Percentiles rank a stretch among this genome's conserved stretches.
Conservation (phyloP, 805 yeast genomes). For the Pichia cephalocereana region DNA sequence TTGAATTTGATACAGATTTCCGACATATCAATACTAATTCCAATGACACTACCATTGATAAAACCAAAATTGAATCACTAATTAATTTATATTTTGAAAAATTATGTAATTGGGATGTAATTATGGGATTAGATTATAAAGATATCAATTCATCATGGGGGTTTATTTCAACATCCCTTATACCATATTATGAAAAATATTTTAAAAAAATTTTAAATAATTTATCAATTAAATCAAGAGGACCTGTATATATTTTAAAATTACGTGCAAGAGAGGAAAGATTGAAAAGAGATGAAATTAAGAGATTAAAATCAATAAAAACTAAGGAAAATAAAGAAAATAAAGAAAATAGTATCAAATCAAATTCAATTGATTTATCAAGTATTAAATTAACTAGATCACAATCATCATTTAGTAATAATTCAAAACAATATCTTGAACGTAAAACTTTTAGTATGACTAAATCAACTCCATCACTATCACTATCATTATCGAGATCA, state of each 20-base stretch:
- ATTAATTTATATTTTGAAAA: slow-evolving; percentile 21
- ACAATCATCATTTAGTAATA: slow-evolving; percentile 13
- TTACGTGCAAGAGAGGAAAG: slow-evolving; percentile 4
- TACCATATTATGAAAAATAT: slow-evolving; percentile 24
- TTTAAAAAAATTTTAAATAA: slow-evolving; percentile 20
- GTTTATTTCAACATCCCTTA: slow-evolving; percentile 19
- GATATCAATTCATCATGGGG: slow-evolving; percentile 21
- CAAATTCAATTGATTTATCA: slow-evolving; percentile 8
- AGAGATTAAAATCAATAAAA: not conserved
- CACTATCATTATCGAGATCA: not conserved
- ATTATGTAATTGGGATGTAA: slow-evolving; percentile 27
- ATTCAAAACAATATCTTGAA: slow-evolving; percentile 15
- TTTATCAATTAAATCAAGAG: slow-evolving; percentile 21
- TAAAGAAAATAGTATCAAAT: no score
- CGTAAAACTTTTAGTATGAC: slow-evolving; percentile 27
- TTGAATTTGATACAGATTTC: slow-evolving; percentile 22
- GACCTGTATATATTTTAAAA: slow-evolving; percentile 18
- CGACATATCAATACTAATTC: no score
- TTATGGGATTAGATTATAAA: slow-evolving; percentile 18
- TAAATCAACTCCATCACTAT: slow-evolving; percentile 3
- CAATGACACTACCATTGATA: no score
- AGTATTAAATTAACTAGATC: slow-evolving; percentile 17
- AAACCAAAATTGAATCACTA: slow-evolving; percentile 1
- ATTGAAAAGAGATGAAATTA: slow-evolving; percentile 3
- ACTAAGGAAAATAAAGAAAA: not conserved